Base-by-base conservation (phyloP, 2,329 filamentous ascomycete genomes). In the Cryphonectria carpinicola region DNA sequence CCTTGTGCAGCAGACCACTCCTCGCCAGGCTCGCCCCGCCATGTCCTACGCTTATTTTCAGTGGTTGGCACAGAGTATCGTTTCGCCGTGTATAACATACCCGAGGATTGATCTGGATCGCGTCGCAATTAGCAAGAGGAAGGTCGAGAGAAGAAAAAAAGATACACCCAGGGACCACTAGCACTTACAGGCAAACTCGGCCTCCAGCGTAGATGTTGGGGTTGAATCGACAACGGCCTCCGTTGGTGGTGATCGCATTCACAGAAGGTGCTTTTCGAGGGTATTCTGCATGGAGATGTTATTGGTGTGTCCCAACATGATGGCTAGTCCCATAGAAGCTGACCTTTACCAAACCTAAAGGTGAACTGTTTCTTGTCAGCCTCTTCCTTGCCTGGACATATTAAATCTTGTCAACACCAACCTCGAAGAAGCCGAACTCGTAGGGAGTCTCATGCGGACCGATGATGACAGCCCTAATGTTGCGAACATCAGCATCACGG, bases 1-100 rank as follows among this genome's bases (percentile, higher is more conserved):
- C 96, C 95, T 80, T 98, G 96, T 0, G 95, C 96, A 22, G 95
- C 94, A 22, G 95, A 98, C 96, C 96, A 99, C 79, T 98, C 91
- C 80, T 98, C 96, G 69, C 95, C 94, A 22, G 89, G 87, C 77
- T 97, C 92, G 39, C 95, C 95, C 65, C 92, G 88, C 96, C 96
- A 99, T 79, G 96, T 99, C 70, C 95, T 97, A 75, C n/a, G 39
- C 22, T 28, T 22, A 8, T 39, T 58, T 58, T 73, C 41, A 73
- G 70, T 61, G 43, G 67, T 68, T 60, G 37, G 46, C 46, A 71
- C 74, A 75, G 65, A 60, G 72, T 39, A 69, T 67, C 49, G 58
- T 68, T 25, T 43, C 64, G 67, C 8, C 67, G 65, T 28, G 71
- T 66, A 56, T 43, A 60, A 75, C 78, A 76, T 90, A 96, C 92